phyloP scores from a whole-genome alignment of 371 early-diverging fungal species.

The Apophysomyces sp. region DNA sequence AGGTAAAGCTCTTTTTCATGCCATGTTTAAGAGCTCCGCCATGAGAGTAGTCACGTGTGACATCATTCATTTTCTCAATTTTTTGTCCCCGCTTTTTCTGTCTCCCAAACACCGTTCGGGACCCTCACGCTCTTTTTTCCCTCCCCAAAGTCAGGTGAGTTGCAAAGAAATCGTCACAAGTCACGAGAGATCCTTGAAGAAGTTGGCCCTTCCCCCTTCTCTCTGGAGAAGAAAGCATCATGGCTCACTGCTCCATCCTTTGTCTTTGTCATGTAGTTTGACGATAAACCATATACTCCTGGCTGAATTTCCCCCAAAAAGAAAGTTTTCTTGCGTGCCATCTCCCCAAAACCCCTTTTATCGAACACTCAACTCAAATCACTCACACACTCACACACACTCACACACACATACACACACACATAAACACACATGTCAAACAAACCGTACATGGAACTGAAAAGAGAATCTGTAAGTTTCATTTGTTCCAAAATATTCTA shows the following conservation, averaged over 20 bases:
- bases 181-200: background rate
- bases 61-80: too few relatives aligned
- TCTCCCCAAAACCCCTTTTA: too few relatives aligned
- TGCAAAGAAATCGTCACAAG: constrained; percentile 3
- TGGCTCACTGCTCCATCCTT: background rate
- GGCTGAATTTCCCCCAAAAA: background rate
- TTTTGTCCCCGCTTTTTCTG: too few relatives aligned
- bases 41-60: too few relatives aligned
- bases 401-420: too few relatives aligned
- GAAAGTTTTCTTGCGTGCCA: background rate
- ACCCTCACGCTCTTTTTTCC: background rate
- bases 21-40: too few relatives aligned
- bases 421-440: background rate
- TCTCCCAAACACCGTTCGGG: too few relatives aligned
- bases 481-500: background rate
- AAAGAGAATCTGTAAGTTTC: background rate
- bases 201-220: background rate
- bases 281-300: background rate
- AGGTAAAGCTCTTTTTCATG: too few relatives aligned
- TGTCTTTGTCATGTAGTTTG: background rate
- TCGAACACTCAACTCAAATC: too few relatives aligned
- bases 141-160: constrained; percentile 2
- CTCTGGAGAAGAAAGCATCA: background rate
- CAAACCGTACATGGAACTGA: background rate
- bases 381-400: too few relatives aligned